Evolutionary conservation across 169 alveolate species (phyloP), one percentile per base, ranked within the genome.

Genomic region (Theileria orientalis): DNA sequence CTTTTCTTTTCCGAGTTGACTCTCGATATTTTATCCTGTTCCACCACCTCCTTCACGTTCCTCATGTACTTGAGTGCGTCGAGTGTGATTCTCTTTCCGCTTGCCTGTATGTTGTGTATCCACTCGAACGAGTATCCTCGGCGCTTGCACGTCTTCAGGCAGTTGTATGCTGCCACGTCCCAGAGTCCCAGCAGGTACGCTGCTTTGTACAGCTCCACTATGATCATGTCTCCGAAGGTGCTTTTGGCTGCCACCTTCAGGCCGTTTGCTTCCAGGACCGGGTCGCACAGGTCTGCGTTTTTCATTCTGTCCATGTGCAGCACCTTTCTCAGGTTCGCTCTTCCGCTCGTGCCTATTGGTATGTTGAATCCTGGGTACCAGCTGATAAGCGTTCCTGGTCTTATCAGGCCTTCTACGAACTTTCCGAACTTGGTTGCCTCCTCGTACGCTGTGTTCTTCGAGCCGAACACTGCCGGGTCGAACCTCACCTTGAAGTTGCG

Each of bases 331-430:
- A 87, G 75, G 69, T 79, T 73, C 27, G 93, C 71, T 37, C 91
- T 71, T 13, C 93, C 93, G 73, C 85, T 54, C 19, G 91, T 83
- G 25, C 93, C 93, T 29, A 87, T 87, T n/a, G 93, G 93, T 1
- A 87, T 78, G 73, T 87, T 84, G 76, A 87, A 87, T 1, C 91
- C 93, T 6, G 93, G 93, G 69, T 83, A 75, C 93, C 93, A 87
- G 42, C 84, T 82, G 30, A 87, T 83, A 21, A 87, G 77, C 33
- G 67, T 52, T 14, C 83, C 88, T 11, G 88, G 88, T 23, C 72
- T 69, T 33, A 78, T 66, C 27, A 56, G 76, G 23, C 74, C 63
- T 68, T 78, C 86, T 19, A 74, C 76, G 25, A 14, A 70, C 69
- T 56, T 78, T 35, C 75, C 76, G 79, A 78, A 54, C 35, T 41